Evolutionary conservation across 176 grass and related monocot species (phyloP).

Genomic region (Pharus latifolius): DNA sequence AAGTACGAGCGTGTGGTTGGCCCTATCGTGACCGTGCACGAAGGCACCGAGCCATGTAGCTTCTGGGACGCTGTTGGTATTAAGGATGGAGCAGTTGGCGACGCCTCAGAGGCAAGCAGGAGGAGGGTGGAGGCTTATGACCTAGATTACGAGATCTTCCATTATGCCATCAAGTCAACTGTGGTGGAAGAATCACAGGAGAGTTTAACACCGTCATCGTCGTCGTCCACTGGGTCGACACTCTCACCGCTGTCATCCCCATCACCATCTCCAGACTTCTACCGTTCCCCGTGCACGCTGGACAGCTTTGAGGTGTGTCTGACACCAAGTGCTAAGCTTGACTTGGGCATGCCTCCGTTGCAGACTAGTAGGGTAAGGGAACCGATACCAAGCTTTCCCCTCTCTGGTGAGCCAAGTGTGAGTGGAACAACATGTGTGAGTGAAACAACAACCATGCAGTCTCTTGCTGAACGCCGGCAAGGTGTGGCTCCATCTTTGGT

Average conservation of each 20-base stretch:
- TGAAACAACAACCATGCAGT: too few species aligned
- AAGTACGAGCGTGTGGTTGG: slow-evolving; percentile 37
- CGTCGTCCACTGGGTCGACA: slow-evolving; percentile 18
- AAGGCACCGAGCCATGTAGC: slow-evolving; percentile 21
- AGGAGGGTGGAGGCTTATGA: slow-evolving; percentile 46
- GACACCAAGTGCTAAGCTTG: not conserved
- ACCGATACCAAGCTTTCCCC: not conserved
- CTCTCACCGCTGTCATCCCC: slow-evolving; percentile 16
- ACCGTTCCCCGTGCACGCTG: slow-evolving; percentile 32
- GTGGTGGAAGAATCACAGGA: slow-evolving; percentile 1
- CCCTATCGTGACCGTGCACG: slow-evolving; percentile 27
- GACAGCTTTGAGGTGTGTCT: slow-evolving; percentile 6
- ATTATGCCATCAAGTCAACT: slow-evolving; percentile 9
- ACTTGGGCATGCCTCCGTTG: not conserved
- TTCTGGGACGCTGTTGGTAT: slow-evolving; percentile 29
- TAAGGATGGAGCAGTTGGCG: slow-evolving; percentile 4
- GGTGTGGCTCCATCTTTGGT: slow-evolving; percentile 18
- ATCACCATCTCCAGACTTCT: slow-evolving; percentile 38
- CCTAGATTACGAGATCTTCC: slow-evolving; percentile 50
- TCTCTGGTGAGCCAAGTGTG: not conserved
- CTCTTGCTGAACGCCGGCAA: slow-evolving; percentile 38
- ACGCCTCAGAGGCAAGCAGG: slow-evolving; percentile 15
- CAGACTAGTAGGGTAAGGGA: slow-evolving; percentile 6
- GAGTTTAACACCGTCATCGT: slow-evolving; percentile 38
- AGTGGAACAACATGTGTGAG: not conserved